Percentiles rank a stretch among this genome's conserved stretches.
phyloP scores from a whole-genome alignment of 805 yeast genomes.

The Wickerhamiella spandovensis region DNA sequence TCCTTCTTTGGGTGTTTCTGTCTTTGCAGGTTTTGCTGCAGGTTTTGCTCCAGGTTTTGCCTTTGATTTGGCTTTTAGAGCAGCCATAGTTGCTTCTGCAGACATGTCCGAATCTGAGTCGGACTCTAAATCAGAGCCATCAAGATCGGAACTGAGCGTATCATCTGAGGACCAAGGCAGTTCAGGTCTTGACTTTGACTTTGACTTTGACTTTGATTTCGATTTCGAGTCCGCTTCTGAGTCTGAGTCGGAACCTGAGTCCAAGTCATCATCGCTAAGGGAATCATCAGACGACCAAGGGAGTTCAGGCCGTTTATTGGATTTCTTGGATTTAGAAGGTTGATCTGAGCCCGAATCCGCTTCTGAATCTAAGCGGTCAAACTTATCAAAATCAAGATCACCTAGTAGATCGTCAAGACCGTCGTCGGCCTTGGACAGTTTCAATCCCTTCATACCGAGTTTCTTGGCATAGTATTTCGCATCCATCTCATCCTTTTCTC shows the following conservation, averaged over 20 bases:
- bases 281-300: conserved; percentile 9
- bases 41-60: not conserved
- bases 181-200: not conserved
- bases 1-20: no score
- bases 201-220: not conserved
- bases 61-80: conserved; percentile 10
- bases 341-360: not conserved
- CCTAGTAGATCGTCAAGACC: conserved; percentile 72
- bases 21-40: not conserved
- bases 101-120: conserved; percentile 7
- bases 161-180: conserved; percentile 9
- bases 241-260: conserved; percentile 12
- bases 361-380: conserved; percentile 2
- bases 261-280: conserved; percentile 15
- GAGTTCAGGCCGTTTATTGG: conserved; percentile 1
- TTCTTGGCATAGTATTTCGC: conserved; percentile 72
- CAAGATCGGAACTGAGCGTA: conserved; percentile 15
- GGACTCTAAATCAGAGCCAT: conserved; percentile 1
- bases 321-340: not conserved
- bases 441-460: conserved; percentile 50
- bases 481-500: conserved; percentile 59
- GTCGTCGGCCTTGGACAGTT: conserved; percentile 52
- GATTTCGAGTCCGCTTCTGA: not conserved
- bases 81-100: conserved; percentile 15
- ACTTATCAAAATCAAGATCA: conserved; percentile 45